Evolutionary conservation across 257 asterid genomes (phyloP), one percentile per base, ranked within the genome.

Genomic region (Solanum arcanum): DNA sequence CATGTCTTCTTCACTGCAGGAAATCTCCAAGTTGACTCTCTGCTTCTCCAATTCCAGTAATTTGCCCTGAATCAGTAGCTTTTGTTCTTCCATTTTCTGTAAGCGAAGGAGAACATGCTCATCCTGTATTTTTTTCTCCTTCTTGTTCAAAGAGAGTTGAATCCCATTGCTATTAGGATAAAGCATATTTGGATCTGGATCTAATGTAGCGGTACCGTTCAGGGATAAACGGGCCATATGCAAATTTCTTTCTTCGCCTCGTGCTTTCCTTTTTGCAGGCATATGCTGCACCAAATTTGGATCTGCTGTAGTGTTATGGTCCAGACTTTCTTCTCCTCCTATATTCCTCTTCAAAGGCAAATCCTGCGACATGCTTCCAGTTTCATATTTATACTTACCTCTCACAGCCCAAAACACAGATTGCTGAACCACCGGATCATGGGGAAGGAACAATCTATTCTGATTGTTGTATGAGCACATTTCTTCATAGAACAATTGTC

Each of bases 391-490:
- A 69, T 16, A 89, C 23, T 87, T 91, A 60, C 89, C 88, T 83
- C 62, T 86, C 21, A 92, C 87, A 92, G 91, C 88, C 87, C 83
- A 62, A 25, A 7, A 41, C 83, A 92, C 70, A 5, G 87, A 87
- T 11, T 81, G 31, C 52, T 89, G 88, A 31, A 94, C 90, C 44
- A 44, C 56, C 62, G 23, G 59, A 66, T 94, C 94, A 35, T 87
- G 89, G 68, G 92, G 92, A 35, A 92, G 91, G 84, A 44, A 86
- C 16, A 66, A 76, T 35, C 87, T 46, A 41, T 88, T 88, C 87
- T 88, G 83, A 68, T 90, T 87, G 82, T 91, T 91, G 85, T 88
- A 92, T 2, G 95, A 92, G 86, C 89, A 86, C 93, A 94, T 90
- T 86, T 93, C 94, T 72, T 14, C 64, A 73, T 89, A 93, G 83